Conservation (phyloP, 495 filamentous ascomycete genomes). For the Copromyces sp. region DNA sequence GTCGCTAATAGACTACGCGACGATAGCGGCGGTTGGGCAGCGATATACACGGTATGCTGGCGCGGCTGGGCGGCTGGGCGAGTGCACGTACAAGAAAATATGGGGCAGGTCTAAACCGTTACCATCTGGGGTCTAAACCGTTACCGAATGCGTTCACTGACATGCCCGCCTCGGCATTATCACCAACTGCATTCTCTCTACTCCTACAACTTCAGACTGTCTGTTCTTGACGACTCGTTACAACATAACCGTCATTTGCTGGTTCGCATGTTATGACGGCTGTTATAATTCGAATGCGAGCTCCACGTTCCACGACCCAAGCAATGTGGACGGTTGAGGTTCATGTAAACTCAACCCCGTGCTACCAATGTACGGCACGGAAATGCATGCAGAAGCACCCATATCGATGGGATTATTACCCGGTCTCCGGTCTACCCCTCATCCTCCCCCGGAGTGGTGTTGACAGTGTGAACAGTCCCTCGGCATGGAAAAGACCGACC, state of each 20-base stretch:
- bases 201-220: not conserved
- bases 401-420: not conserved
- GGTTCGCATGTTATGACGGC: not conserved
- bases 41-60: too few relatives aligned
- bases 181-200: not conserved
- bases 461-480: not conserved
- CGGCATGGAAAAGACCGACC: slow-evolving; percentile 8
- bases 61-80: too few relatives aligned
- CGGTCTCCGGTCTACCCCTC: slow-evolving; percentile 13
- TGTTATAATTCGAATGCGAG: not conserved
- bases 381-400: not conserved
- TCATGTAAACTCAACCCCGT: not conserved
- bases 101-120: too few relatives aligned
- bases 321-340: not conserved
- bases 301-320: not conserved
- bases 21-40: too few relatives aligned
- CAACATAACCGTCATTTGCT: not conserved
- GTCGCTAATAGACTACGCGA: too few relatives aligned
- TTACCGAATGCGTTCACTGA: too few relatives aligned
- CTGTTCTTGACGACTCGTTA: not conserved
- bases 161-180: not conserved
- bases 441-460: slow-evolving; percentile 4
- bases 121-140: too few relatives aligned
- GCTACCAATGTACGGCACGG: not conserved
- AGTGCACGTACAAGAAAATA: too few relatives aligned